Percentiles rank a stretch among this genome's conserved stretches.
phyloP scores from a whole-genome alignment of 2,329 filamentous ascomycete species.

The Trichoderma sp. region DNA sequence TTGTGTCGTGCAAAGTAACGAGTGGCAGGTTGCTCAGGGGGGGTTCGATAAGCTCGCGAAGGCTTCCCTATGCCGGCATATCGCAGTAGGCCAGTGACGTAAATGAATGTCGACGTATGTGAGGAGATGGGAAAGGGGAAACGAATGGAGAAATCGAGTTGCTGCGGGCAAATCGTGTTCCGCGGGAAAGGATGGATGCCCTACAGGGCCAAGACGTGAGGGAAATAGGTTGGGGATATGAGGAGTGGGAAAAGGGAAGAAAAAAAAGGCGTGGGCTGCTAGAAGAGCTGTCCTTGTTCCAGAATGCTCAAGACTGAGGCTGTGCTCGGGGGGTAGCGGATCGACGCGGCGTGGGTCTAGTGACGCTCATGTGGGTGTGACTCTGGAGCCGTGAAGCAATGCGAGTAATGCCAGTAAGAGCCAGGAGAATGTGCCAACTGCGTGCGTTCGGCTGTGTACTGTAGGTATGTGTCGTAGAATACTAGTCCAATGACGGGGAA shows the following conservation, averaged over 20 bases:
- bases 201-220: conserved; percentile 2
- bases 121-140: background rate
- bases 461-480: no score
- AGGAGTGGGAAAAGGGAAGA: background rate
- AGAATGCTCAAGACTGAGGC: conserved; percentile 15
- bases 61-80: conserved; percentile 5
- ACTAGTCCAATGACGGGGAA: no score
- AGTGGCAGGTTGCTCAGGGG: background rate
- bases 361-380: background rate
- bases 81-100: conserved; percentile 8
- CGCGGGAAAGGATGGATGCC: conserved; percentile 5
- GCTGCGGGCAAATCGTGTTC: conserved; percentile 9
- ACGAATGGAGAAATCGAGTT: conserved; percentile 8
- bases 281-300: background rate
- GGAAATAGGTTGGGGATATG: conserved; percentile 5
- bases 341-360: conserved; percentile 24
- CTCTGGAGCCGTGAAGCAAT: background rate
- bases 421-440: no score
- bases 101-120: background rate
- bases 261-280: conserved; percentile 1
- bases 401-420: background rate
- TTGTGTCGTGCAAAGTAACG: background rate
- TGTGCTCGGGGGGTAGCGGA: conserved; percentile 25
- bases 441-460: no score
- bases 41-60: conserved; percentile 3